phyloP scores from a whole-genome alignment of 2,329 filamentous ascomycete genomes.

The Pyrenophora seminiperda region DNA sequence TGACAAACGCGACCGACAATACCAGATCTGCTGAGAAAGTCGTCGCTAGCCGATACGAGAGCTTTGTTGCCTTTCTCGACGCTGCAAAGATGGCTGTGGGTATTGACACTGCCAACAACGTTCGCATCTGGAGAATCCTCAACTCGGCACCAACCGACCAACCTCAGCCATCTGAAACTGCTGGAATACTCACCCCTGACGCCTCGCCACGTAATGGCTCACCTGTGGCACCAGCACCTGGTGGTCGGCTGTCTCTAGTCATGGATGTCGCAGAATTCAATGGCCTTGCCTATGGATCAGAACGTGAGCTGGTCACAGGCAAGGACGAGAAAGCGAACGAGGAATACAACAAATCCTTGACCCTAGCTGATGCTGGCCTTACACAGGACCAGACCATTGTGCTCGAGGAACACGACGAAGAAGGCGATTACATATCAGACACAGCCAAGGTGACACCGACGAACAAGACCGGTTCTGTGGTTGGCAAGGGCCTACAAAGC shows the following conservation, averaged over 20 bases:
- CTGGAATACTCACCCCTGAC: slow-evolving; percentile 53
- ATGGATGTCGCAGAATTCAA: slow-evolving; percentile 68
- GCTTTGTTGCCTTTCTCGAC: slow-evolving; percentile 75
- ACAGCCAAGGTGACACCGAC: slow-evolving; percentile 52
- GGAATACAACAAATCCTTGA: slow-evolving; percentile 77
- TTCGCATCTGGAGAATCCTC: slow-evolving; percentile 75
- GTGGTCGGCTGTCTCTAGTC: slow-evolving; percentile 57
- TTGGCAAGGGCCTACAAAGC: slow-evolving; percentile 48
- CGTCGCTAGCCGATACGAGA: slow-evolving; percentile 72
- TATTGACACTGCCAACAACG: slow-evolving; percentile 72
- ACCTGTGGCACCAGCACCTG: slow-evolving; percentile 38
- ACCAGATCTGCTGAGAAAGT: slow-evolving; percentile 67
- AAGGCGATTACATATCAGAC: slow-evolving; percentile 61
- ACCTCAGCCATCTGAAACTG: slow-evolving; percentile 34
- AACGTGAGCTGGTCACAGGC: slow-evolving; percentile 67
- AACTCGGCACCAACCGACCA: slow-evolving; percentile 50
- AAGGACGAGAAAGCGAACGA: slow-evolving; percentile 73
- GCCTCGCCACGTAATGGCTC: slow-evolving; percentile 53
- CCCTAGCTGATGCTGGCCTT: slow-evolving; percentile 69
- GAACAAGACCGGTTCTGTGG: slow-evolving; percentile 43
- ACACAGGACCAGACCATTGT: slow-evolving; percentile 76
- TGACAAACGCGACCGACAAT: slow-evolving; percentile 65
- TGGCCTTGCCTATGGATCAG: slow-evolving; percentile 64
- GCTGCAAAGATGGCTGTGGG: slow-evolving; percentile 71
- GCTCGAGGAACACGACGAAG: slow-evolving; percentile 73